Evolutionary conservation across 2,329 filamentous ascomycete species (phyloP), one percentile per base, ranked within the genome.

Genomic region (Colletotrichum lentis): DNA sequence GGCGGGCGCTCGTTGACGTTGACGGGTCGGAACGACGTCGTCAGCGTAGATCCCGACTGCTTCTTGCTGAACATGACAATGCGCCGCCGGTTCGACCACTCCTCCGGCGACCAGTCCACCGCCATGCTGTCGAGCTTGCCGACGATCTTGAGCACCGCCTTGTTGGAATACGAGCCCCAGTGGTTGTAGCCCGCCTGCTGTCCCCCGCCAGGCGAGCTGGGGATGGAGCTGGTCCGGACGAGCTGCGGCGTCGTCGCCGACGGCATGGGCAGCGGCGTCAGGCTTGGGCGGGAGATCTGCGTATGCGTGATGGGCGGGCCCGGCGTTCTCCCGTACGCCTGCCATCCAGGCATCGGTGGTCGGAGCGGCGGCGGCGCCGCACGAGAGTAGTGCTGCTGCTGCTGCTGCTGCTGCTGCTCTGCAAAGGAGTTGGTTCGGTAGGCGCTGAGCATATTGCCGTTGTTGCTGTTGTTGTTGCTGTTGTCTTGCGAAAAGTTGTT

Each of bases 51-150:
- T 35, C 93, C 94, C 41, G 84, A 85, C 79, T 98, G 95, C 69
- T 87, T 88, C 74, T 96, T 90, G 73, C 86, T 90, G 81, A 99
- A 99, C 73, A 94, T 88, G 20, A 99, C 94, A 44, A 99, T 90
- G 43, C 96, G 88, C 54, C 96, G 86, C 74, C 92, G 91, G 61
- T 89, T 88, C 44, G 90, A 86, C 80, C 88, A 90, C 78, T 99
- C 96, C 70, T 97, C 93, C 35, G 85, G 80, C 0, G 88, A 90
- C 96, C 96, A 99, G 70, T 89, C 86, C 70, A 91, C 86, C 0
- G 89, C 89, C 95, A 98, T 97, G 8, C 84, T 82, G 59, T 94
- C 89, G 55, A 99, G 85, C 74, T 97, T 92, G 22, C 94, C 94
- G 62, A 91, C 87, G 68, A 98, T 91, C 75, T 96, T 93, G 37